Base-by-base conservation (phyloP, 805 yeast genomes). In the Kodamaea lidongshanica region DNA sequence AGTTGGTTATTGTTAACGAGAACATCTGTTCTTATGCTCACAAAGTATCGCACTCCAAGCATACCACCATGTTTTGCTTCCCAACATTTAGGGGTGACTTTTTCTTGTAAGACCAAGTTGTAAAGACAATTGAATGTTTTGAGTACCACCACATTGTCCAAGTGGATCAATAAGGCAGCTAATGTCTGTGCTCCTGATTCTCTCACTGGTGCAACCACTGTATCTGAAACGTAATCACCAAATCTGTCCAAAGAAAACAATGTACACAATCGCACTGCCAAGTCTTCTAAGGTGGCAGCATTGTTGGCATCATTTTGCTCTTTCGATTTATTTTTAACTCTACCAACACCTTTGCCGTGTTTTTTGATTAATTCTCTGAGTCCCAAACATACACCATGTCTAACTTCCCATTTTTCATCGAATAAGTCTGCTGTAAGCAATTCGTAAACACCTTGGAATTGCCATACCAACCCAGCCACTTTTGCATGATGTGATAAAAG, bases 1-100 rank as follows among this genome's bases (percentile, higher is more conserved):
- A 78, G 52, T 10, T 74, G 66, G 2, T 75, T 68, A 31, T 74
- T 70, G 8, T 67, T 54, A 18, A 79, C 63, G 13, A 89, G 61
- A n/a, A 87, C 69, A 40, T 83, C 92, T 0, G 86, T 77, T 44
- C 95, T 70, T 3, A 89, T 86, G 37, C 95, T 80, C 7, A 89
- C 98, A 44, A 92, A 79, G 55, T 92, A 92, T 30, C 95, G 67
- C 30, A 92, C 64, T 0, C 97, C 98, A 8, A 92, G 70, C 79
- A 92, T 77, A 28, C 97, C 99, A 44, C 97, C 98, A 63, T 92
- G 98, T 36, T 92, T 83, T 3, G 96, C 97, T 52, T 94, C 96
- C 98, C 98, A 92, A 33, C 87, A 71, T 35, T 50, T 56, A 3
- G 80, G 74, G 11, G 60, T 48, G 25, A 68, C 61, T 8, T 64